Evolutionary conservation across 2,329 filamentous ascomycete species (phyloP).

Genomic region (Aspergillus sergii): DNA sequence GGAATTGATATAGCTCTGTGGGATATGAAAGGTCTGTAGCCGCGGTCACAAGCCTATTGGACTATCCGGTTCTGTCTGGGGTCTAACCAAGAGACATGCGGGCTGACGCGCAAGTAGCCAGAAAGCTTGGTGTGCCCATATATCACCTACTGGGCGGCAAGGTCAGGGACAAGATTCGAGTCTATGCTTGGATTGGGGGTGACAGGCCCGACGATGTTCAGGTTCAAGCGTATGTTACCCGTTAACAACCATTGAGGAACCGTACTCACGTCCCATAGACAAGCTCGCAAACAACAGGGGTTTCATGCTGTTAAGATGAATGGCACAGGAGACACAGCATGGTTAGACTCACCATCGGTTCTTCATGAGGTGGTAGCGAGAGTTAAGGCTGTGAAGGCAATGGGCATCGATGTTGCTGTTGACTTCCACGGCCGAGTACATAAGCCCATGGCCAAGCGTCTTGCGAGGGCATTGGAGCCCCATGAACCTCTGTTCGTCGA

Average conservation of each 20-base stretch:
- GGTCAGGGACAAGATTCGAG: conserved; percentile 67
- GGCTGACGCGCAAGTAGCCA: no score
- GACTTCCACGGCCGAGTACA: conserved; percentile 80
- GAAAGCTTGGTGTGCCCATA: conserved; percentile 66
- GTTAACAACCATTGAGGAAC: no score
- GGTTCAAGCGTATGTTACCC: conserved; percentile 47
- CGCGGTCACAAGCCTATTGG: no score
- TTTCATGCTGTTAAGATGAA: conserved; percentile 72
- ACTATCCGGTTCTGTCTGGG: no score
- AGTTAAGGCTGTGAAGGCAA: conserved; percentile 67
- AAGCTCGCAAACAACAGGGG: conserved; percentile 44
- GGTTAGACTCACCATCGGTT: conserved; percentile 71
- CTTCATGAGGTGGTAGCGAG: conserved; percentile 68
- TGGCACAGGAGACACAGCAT: conserved; percentile 73
- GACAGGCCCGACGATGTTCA: conserved; percentile 71
- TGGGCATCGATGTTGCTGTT: conserved; percentile 74
- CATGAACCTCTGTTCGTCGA: conserved; percentile 74
- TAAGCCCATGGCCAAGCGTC: conserved; percentile 77
- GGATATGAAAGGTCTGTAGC: conserved; percentile 67
- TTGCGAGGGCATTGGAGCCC: conserved; percentile 68
- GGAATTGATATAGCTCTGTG: conserved; percentile 80
- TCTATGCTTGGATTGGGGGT: conserved; percentile 79
- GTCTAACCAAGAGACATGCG: no score
- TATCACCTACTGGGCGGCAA: conserved; percentile 76
- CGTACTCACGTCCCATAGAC: conserved; percentile 40